Conservation (phyloP, 345 rosid genomes). For the Lepidium africanum region DNA sequence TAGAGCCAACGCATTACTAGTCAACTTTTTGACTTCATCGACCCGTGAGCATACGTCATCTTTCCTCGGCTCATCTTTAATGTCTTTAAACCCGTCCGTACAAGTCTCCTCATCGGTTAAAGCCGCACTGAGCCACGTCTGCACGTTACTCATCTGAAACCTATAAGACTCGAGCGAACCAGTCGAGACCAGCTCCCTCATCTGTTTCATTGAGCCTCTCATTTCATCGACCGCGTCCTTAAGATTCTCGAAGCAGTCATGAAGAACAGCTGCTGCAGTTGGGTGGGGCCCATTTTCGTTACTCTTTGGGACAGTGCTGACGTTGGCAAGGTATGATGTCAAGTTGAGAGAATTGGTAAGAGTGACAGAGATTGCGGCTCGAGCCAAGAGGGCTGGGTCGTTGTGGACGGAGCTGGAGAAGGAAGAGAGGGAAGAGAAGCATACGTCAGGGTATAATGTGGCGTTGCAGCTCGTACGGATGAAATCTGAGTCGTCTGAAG, state of each 20-base stretch:
- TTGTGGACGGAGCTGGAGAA: slow-evolving; percentile 46
- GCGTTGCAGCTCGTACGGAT: slow-evolving; percentile 64
- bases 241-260: slow-evolving; percentile 76
- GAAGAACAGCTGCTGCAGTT: slow-evolving; percentile 46
- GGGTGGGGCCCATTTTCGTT: slow-evolving; percentile 7
- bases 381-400: slow-evolving; percentile 55
- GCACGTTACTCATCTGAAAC: slow-evolving; percentile 83
- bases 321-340: slow-evolving; percentile 48
- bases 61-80: slow-evolving; percentile 43
- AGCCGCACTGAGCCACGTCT: slow-evolving; percentile 97
- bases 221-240: slow-evolving; percentile 85
- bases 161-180: slow-evolving; percentile 38
- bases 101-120: slow-evolving; percentile 87
- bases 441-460: slow-evolving; percentile 74
- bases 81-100: slow-evolving; percentile 67
- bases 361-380: slow-evolving; percentile 56
- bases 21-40: slow-evolving; percentile 51
- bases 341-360: slow-evolving; percentile 38
- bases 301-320: slow-evolving; percentile 49
- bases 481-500: slow-evolving; percentile 39
- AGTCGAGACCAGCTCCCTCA: slow-evolving; percentile 39
- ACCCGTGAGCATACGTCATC: slow-evolving; percentile 43
- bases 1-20: slow-evolving; percentile 73
- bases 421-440: slow-evolving; percentile 56
- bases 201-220: slow-evolving; percentile 71